phyloP scores from a whole-genome alignment of 1,284 basidiomycete genomes.

The Trichosporon inkin region DNA sequence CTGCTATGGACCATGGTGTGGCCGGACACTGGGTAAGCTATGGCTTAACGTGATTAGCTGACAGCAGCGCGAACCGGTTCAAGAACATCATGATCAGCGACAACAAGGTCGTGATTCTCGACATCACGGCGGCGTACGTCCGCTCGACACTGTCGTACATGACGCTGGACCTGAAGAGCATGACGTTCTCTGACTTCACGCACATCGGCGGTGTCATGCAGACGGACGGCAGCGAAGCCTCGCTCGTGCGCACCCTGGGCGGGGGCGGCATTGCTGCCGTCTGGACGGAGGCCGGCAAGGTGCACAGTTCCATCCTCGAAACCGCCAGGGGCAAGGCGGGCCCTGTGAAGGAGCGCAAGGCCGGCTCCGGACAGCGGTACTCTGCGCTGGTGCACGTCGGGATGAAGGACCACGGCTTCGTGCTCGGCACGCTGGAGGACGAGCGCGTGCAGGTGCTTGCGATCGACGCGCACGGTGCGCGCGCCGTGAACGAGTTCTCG shows the following conservation, averaged over 20 bases:
- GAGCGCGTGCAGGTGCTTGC: slow-evolving; percentile 59
- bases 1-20: slow-evolving; percentile 41
- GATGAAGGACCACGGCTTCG: slow-evolving; percentile 37
- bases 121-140: slow-evolving; percentile 55
- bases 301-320: slow-evolving; percentile 44
- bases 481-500: slow-evolving; percentile 59
- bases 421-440: slow-evolving; percentile 54
- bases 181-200: slow-evolving; percentile 53
- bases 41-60: background rate
- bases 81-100: slow-evolving; percentile 59
- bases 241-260: slow-evolving; percentile 28
- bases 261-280: slow-evolving; percentile 51
- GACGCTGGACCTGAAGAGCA: slow-evolving; percentile 59
- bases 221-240: slow-evolving; percentile 37
- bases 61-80: slow-evolving; percentile 63
- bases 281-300: slow-evolving; percentile 64
- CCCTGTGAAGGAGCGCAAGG: slow-evolving; percentile 54
- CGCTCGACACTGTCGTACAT: slow-evolving; percentile 54
- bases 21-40: slow-evolving; percentile 31
- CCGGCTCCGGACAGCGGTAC: slow-evolving; percentile 29
- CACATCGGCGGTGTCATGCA: slow-evolving; percentile 57
- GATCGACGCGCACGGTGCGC: slow-evolving; percentile 45
- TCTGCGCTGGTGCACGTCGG: slow-evolving; percentile 38
- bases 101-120: slow-evolving; percentile 62
- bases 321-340: slow-evolving; percentile 44